Conservation (phyloP, 441 rosid genomes). For the Arabidopsis lyrata region DNA sequence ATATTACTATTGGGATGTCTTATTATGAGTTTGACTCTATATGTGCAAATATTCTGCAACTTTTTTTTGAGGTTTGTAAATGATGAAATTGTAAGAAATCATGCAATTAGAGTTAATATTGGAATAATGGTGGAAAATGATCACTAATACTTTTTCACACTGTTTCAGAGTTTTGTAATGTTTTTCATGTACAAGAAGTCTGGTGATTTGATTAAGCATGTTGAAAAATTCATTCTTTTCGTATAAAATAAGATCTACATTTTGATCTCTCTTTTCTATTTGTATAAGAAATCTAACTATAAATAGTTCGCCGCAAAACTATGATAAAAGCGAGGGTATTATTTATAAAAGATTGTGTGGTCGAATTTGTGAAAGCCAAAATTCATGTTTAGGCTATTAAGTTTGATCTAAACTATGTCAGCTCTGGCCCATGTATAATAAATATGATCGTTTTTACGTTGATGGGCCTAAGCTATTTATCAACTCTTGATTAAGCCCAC, state of each 20-base stretch:
- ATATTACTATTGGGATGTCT: constrained; percentile 12
- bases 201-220: neutral
- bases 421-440: too few relatives aligned
- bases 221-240: neutral
- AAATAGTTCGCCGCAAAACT: too few relatives aligned
- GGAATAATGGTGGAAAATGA: neutral
- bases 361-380: too few relatives aligned
- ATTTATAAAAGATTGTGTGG: too few relatives aligned
- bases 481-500: neutral
- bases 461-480: neutral
- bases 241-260: neutral
- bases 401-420: too few relatives aligned
- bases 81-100: constrained; percentile 19
- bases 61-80: constrained; percentile 16
- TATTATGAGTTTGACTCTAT: constrained; percentile 9
- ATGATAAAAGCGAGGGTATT: too few relatives aligned
- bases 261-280: too few relatives aligned
- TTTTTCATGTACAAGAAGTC: neutral
- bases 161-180: neutral
- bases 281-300: too few relatives aligned
- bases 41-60: constrained; percentile 4
- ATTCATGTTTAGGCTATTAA: too few relatives aligned
- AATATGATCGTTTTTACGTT: neutral
- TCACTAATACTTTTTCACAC: constrained; percentile 6
- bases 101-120: neutral